Evolutionary conservation across 352 stramenopile genomes (phyloP), one percentile per base, ranked within the genome.

Genomic region (Elongisporangium prolatum): DNA sequence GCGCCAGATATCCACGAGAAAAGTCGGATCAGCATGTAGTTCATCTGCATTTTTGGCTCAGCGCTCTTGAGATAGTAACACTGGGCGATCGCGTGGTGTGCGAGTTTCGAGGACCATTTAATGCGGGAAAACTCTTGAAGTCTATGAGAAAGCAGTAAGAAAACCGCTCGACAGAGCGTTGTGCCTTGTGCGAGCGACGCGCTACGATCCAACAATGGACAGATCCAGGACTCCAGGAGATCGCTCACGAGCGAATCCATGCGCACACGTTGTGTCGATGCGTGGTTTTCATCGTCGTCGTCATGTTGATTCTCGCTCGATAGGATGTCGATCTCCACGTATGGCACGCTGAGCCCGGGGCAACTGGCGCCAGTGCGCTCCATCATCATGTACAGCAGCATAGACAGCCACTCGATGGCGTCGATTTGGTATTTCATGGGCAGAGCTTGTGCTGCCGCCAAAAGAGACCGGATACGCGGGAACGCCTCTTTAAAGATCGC

Each of bases 331-430:
- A 95, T 82, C 22, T 87, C 75, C 14, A 95, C 55, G 44, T 84
- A 88, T 13, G 85, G 74, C 10, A 87, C 71, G 57, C 80, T 89
- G 13, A 93, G 44, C 25, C 83, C 75, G 4, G 85, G 79, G 54
- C 74, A 90, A 25, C 67, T 65, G 10, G 79, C 80, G 2, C 85
- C 85, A 9, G 67, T 90, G 21, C 76, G 73, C 44, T 93, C 83
- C 77, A 93, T 91, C 81, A 95, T 91, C 59, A 87, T 88, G 60
- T 75, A 85, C 40, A 90, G 60, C n/a, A 95, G 59, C 85, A 89
- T 91, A 1, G 75, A 54, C 24, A 93, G 63, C 80, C 79, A 92
- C 28, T 75, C 64, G 20, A 80, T 67, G 0, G 79, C 82, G 50
- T 90, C 66, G 6, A 81, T 58, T 53, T 93, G 83, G 38, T 80